Evolutionary conservation across 768 basidiomycete species (phyloP), one percentile per base, ranked within the genome.

Genomic region (Russula dissimulans): DNA sequence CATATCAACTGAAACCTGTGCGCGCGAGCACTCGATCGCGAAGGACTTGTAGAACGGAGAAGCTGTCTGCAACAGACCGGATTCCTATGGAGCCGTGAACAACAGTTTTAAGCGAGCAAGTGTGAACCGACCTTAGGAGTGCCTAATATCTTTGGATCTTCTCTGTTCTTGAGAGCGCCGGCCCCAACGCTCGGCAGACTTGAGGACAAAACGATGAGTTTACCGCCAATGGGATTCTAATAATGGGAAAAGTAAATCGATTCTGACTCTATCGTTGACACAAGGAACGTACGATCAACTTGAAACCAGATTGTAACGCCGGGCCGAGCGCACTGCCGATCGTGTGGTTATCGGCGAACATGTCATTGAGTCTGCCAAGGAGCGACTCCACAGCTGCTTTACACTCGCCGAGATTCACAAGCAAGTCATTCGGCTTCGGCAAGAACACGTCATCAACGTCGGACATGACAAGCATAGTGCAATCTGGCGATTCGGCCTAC

Each of bases 1-100:
- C 95, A 99, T 97, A 71, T 98, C 95, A 60, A 98, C 95, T 0
- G 94, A 92, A 47, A 99, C 91, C 72, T 98, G 97, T 5, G 91
- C 86, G 59, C 95, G 85, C 12, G 95, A 97, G 71, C 95, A 98
- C 67, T 98, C 97, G 68, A 98, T 99, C 17, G 97, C 94, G 66
- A 98, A 97, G 0, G 91, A 92, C 78, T 99, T 99, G 80, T 97
- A 98, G 78, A 95, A 99, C 4, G 88, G 82, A 17, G 87, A 89
- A 0, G 90, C 93, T n/a, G 97, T 81, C 77, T 95, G 93, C 38
- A 99, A 81, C 12, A 99, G 78, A 15, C 84, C 83, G 12, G 92
- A 95, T 79, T 99, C 97, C 86, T 93, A 65, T 5, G 36, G 12
- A n/a, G 32, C 39, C 43, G 18, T 45, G 4, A 18, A 11, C 50